These are phyloP conservation scores for Nemania sp. DNA, from an alignment of 2,329 filamentous ascomycete species.

Conservation along the genomic window DNA sequence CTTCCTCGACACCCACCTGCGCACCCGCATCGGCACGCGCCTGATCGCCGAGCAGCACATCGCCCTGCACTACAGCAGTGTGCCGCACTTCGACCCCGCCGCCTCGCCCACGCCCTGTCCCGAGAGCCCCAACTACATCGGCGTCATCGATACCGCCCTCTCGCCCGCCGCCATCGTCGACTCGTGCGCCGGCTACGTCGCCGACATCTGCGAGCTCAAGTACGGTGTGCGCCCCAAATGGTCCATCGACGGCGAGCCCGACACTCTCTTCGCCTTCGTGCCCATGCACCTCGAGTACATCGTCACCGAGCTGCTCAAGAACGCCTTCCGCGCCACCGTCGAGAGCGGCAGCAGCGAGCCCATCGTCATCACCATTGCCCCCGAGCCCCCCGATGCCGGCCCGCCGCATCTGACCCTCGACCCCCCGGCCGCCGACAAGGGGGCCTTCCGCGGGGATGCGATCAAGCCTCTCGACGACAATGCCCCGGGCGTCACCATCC, in stretches of 20 bases:
- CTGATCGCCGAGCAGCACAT: slow-evolving; percentile 97
- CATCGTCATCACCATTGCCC: slow-evolving; percentile 89
- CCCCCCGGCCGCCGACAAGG: slow-evolving; percentile 44
- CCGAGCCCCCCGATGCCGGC: slow-evolving; percentile 52
- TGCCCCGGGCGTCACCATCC: slow-evolving; percentile 86
- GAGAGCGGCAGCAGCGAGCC: slow-evolving; percentile 82
- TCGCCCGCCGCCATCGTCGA: slow-evolving; percentile 81
- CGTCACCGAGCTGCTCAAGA: slow-evolving; percentile 93
- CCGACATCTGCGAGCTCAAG: slow-evolving; percentile 94
- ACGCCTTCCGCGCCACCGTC: slow-evolving; percentile 90
- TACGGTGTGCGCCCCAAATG: slow-evolving; percentile 86
- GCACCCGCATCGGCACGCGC: slow-evolving; percentile 89
- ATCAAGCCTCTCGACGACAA: slow-evolving; percentile 65
- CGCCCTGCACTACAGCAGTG: slow-evolving; percentile 74
- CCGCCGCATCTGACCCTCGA: slow-evolving; percentile 40
- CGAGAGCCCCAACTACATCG: slow-evolving; percentile 73
- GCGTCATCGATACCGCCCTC: slow-evolving; percentile 90
- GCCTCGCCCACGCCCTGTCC: slow-evolving; percentile 55
- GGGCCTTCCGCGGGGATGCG: slow-evolving; percentile 48
- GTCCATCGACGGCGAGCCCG: slow-evolving; percentile 80
- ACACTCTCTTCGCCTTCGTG: slow-evolving; percentile 89
- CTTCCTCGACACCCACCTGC: slow-evolving; percentile 91
- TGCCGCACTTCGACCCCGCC: slow-evolving; percentile 67
- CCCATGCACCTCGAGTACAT: slow-evolving; percentile 98
- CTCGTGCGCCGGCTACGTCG: slow-evolving; percentile 85